Base-by-base conservation (phyloP, 495 filamentous ascomycete genomes). In the Hypoxylon trugodes region DNA sequence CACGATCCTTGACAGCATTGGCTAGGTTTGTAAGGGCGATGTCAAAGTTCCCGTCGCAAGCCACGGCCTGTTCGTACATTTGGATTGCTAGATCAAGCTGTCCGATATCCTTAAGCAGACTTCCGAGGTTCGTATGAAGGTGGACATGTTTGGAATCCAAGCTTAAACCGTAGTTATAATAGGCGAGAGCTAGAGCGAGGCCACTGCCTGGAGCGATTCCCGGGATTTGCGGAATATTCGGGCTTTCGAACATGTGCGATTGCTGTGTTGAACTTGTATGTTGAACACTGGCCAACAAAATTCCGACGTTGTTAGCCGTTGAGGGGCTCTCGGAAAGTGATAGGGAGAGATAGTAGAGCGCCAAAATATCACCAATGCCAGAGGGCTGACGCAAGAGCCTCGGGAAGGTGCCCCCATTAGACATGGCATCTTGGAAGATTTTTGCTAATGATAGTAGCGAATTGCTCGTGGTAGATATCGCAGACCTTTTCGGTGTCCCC, bases 391-490 rank as follows among this genome's bases (percentile, higher is more conserved):
- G 79, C 8, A 88, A 78, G 35, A 87, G 79, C 32, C 82, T 80
- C 25, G 86, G 82, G 2, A 82, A 77, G 28, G 84, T 76, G 13
- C 85, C 86, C 26, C 87, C 86, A 59, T 86, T 93, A 5, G 92
- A 90, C 90, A 97, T 96, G n/a, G 93, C 89, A 77, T 99, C 95
- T 74, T 99, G 95, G 65, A 96, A 98, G 40, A 99, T 98, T 74
- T 99, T 99, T 19, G 95, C 95, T 42, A 99, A 78, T 0, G 94
- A 98, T 2, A 99, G 83, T 6, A 99, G 77, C 12, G 93, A 95
- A 72, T 99, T 99, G 75, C 94, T 97, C 2, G 93, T 96, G 2
- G 93, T 98, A 5, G 92, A 93, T 8, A 96, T 84, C 9, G 91
- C 94, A 7, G 93, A 91, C 69, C 86, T 93, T 65, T 87, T 84